Evolutionary conservation across 805 yeast species (phyloP), one percentile per base, ranked within the genome.

Genomic region (Candida vartiovaarae): DNA sequence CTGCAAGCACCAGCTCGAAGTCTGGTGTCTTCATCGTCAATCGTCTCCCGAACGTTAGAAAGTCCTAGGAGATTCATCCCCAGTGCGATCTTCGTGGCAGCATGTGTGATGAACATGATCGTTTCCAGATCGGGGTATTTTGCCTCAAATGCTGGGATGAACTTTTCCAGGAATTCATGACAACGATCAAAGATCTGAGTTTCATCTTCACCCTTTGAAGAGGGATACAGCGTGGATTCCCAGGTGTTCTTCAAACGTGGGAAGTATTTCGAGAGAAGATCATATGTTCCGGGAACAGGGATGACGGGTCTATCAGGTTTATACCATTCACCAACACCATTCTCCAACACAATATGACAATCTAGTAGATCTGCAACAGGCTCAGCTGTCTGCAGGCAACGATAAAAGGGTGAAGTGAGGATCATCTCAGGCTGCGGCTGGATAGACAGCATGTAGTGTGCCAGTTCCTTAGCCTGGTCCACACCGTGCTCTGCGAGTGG

Each of bases 321-420:
- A 57, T 84, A 91, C 95, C 96, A 89, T 64, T 93, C 97, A 24
- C 96, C 95, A 26, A 91, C 71, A 1, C 97, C 98, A 42, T 81
- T 66, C 54, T 93, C 99, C 4, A 85, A 63, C 39, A 66, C 71
- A 8, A 90, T 75, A 9, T 78, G 76, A 32, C 84, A 53, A 5
- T 71, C 78, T 11, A 88, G 63, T 27, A 60, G 59, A 36, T 77
- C 68, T 1, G 95, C 79, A 10, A 82, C 70, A 2, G 95, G 95
- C 8, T 72, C 64, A 6, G 83, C 72, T 0, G 98, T 90, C 57
- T 93, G 87, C 6, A 89, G 67, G 61, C 98, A 93, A 46, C 98
- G 70, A 60, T 86, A 89, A 61, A 89, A 90, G 0, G 98, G 98
- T 15, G 95, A 83, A 0, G 84, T 64, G 49, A 88, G 73, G 8